Conservation (phyloP, 371 early-diverging fungal species). For the Mortierella polycephala region DNA sequence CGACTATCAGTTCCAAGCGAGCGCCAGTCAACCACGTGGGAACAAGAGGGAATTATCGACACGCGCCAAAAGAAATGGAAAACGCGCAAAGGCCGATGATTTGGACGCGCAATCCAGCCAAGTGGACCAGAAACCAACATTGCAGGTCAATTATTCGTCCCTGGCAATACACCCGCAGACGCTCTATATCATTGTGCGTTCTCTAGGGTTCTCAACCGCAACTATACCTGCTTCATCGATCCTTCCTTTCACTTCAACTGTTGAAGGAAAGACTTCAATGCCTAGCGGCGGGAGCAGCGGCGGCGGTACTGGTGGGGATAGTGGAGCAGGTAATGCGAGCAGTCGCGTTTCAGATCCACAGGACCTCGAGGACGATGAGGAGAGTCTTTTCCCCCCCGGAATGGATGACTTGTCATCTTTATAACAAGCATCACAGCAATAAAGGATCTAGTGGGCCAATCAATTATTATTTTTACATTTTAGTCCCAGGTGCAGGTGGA, state of each 20-base stretch:
- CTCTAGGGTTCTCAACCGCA: slow-evolving; percentile 5
- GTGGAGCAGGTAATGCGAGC: neutral
- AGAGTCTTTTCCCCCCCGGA: slow-evolving; percentile 34
- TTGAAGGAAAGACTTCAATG: neutral
- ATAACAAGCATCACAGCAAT: neutral
- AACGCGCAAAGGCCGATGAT: slow-evolving; percentile 4
- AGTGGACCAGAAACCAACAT: slow-evolving; percentile 40
- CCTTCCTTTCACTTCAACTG: slow-evolving; percentile 13
- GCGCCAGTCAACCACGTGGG: neutral
- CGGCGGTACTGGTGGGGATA: neutral
- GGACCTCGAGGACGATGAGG: slow-evolving; percentile 13
- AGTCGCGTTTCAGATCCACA: neutral
- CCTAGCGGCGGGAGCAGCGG: neutral
- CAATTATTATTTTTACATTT: too few species aligned
- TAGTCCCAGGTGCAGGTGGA: too few species aligned
- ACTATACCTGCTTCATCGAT: neutral
- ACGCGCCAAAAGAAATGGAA: neutral
- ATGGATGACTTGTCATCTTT: slow-evolving; percentile 26
- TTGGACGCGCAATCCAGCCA: slow-evolving; percentile 6
- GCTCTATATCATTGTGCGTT: slow-evolving; percentile 34
- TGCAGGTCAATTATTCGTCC: slow-evolving; percentile 27
- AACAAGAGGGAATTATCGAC: slow-evolving; percentile 11
- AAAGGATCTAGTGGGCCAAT: too few species aligned
- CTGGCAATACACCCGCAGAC: slow-evolving; percentile 37
- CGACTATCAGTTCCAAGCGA: slow-evolving; percentile 11